These are phyloP conservation scores for Fonsecaea pugnacius DNA, from an alignment of 2,329 filamentous ascomycete genomes.

Conservation along the genomic window DNA sequence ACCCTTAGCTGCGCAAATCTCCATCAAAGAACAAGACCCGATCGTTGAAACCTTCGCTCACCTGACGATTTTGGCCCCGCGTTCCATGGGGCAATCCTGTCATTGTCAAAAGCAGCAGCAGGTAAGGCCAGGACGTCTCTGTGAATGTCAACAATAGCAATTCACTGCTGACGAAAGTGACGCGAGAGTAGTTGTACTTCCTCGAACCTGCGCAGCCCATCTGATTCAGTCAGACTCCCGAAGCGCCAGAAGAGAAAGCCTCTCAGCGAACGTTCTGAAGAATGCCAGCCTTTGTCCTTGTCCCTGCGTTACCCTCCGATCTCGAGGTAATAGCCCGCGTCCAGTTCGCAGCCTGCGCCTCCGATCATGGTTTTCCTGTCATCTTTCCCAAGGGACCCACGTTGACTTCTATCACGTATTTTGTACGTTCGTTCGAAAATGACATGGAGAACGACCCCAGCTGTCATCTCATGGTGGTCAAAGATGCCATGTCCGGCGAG, in stretches of 20 bases:
- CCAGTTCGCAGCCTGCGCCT: conserved; percentile 31
- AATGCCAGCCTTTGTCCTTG: conserved; percentile 33
- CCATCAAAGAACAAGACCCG: not conserved
- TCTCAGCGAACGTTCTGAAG: not conserved
- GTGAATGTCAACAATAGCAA: not conserved
- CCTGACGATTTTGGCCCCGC: conserved; percentile 3
- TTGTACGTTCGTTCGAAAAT: conserved; percentile 25
- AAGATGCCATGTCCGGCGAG: conserved; percentile 32
- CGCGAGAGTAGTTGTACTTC: not conserved
- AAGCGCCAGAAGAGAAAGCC: not conserved
- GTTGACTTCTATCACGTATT: conserved; percentile 26
- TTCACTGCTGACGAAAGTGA: conserved; percentile 6
- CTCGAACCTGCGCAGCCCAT: not conserved
- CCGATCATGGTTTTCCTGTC: conserved; percentile 25
- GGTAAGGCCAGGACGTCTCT: not conserved
- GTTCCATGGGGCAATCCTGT: not conserved
- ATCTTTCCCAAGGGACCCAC: conserved; percentile 34
- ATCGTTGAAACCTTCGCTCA: not conserved
- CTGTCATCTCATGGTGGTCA: conserved; percentile 33
- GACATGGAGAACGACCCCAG: conserved; percentile 32
- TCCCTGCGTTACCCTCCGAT: conserved; percentile 31
- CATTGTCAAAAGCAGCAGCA: not conserved
- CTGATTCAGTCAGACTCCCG: not conserved
- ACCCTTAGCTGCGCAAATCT: not conserved
- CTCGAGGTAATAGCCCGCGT: conserved; percentile 27